Evolutionary conservation across 176 grass and related monocot genomes (phyloP).

Genomic region (Poa annua): DNA sequence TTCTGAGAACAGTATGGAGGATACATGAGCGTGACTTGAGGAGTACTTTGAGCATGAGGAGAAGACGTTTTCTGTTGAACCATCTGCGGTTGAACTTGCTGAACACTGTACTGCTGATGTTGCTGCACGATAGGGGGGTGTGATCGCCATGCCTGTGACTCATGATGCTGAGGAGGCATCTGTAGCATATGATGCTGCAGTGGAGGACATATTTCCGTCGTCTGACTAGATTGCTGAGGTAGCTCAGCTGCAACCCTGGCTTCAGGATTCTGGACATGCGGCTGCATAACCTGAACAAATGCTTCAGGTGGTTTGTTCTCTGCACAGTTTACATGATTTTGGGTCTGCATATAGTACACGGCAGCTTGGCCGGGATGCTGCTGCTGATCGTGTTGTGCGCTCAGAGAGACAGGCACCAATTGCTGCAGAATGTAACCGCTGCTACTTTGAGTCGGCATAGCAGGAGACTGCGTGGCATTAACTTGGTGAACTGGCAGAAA

Average conservation of each 20-base stretch:
- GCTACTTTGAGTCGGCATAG: slow-evolving; percentile 48
- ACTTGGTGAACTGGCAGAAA: slow-evolving; percentile 65
- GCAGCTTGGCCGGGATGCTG: slow-evolving; percentile 52
- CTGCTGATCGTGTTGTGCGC: slow-evolving; percentile 55
- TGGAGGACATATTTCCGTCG: slow-evolving; percentile 45
- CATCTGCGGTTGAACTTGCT: slow-evolving; percentile 50
- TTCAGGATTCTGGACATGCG: slow-evolving; percentile 60
- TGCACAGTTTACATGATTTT: slow-evolving; percentile 32
- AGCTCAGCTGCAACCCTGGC: slow-evolving; percentile 44
- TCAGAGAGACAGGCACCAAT: slow-evolving; percentile 47
- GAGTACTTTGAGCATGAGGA: slow-evolving; percentile 63
- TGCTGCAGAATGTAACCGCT: slow-evolving; percentile 58
- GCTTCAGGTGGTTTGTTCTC: slow-evolving; percentile 41
- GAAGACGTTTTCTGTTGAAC: slow-evolving; percentile 55
- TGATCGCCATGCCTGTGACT: slow-evolving; percentile 53
- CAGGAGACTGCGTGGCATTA: slow-evolving; percentile 39
- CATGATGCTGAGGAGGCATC: slow-evolving; percentile 49
- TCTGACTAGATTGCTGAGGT: slow-evolving; percentile 45
- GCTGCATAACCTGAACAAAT: slow-evolving; percentile 60
- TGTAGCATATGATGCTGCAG: slow-evolving; percentile 59
- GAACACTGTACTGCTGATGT: slow-evolving; percentile 57
- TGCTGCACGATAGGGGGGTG: slow-evolving; percentile 53
- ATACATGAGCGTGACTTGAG: slow-evolving; percentile 70
- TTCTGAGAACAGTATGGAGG: slow-evolving; percentile 66
- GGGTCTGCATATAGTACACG: slow-evolving; percentile 59